Conservation (phyloP, 2,329 filamentous ascomycete species). For the Ophiosphaerella narmari region DNA sequence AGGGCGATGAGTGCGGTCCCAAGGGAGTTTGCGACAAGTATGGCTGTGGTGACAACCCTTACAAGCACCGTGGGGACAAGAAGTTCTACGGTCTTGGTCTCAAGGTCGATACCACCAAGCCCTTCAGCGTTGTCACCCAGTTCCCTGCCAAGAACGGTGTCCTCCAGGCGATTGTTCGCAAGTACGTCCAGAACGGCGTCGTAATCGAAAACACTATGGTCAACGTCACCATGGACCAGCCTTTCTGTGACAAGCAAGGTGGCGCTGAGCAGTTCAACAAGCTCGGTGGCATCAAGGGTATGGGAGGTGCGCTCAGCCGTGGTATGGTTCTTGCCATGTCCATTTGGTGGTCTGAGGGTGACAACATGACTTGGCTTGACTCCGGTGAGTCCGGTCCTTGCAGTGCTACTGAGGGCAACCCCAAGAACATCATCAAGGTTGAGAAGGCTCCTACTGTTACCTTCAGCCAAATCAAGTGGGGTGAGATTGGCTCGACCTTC, state of each 20-base stretch:
- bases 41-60: constrained; percentile 44
- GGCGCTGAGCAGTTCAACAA: constrained; percentile 35
- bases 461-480: constrained; percentile 64
- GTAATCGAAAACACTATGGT: constrained; percentile 61
- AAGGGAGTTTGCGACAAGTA: constrained; percentile 43
- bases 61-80: constrained; percentile 25
- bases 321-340: constrained; percentile 61
- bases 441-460: constrained; percentile 57
- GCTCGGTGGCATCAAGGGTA: constrained; percentile 51
- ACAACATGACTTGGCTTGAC: constrained; percentile 64
- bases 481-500: constrained; percentile 63
- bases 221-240: constrained; percentile 39
- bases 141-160: constrained; percentile 64
- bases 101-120: constrained; percentile 63
- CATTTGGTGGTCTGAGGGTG: constrained; percentile 60
- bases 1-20: constrained; percentile 48
- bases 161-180: constrained; percentile 65
- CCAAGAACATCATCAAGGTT: constrained; percentile 53
- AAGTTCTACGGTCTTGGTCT: constrained; percentile 33
- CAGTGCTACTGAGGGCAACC: constrained; percentile 58
- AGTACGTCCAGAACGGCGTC: constrained; percentile 67
- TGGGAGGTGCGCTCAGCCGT: constrained; percentile 54
- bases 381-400: constrained; percentile 59
- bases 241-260: constrained; percentile 33
- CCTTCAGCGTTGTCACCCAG: constrained; percentile 70